These are phyloP conservation scores for Aspergillus puulaauensis DNA, from an alignment of 2,329 filamentous ascomycete genomes.

Conservation along the genomic window DNA sequence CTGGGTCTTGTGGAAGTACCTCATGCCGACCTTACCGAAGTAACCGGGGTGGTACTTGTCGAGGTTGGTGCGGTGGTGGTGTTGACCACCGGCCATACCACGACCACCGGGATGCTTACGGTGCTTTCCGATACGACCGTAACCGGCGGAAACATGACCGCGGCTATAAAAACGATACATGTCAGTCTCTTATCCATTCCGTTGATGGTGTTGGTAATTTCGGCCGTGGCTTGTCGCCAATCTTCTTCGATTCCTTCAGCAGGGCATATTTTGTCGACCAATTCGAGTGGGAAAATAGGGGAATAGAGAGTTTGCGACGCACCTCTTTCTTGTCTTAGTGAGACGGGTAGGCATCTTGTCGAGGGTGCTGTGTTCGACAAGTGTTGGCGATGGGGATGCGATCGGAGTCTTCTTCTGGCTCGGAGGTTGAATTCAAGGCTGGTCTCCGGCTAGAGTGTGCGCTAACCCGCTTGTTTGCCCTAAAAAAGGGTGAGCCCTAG, in stretches of 20 bases:
- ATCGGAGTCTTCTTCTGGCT: constrained; percentile 29
- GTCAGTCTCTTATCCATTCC: constrained; percentile 15
- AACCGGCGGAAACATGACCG: constrained; percentile 96
- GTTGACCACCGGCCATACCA: constrained; percentile 96
- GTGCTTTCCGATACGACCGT: constrained; percentile 99
- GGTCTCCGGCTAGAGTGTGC: constrained; percentile 35
- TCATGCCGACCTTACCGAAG: constrained; percentile 96
- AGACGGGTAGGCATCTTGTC: constrained; percentile 54
- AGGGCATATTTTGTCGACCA: not conserved
- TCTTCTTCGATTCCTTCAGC: not conserved
- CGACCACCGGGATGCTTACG: constrained; percentile 82
- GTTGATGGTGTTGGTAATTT: not conserved
- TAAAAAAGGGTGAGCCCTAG: constrained; percentile 27
- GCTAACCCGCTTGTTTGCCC: constrained; percentile 40
- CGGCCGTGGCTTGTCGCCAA: not conserved
- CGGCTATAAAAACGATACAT: constrained; percentile 57
- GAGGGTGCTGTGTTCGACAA: constrained; percentile 42
- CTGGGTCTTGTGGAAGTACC: constrained; percentile 93
- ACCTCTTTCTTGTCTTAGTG: constrained; percentile 51
- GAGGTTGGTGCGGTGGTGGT: constrained; percentile 94
- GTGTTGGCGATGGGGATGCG: constrained; percentile 37
- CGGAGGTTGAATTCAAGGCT: constrained; percentile 39
- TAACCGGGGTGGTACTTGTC: constrained; percentile 98
- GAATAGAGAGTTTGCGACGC: constrained; percentile 33
- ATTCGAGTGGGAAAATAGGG: constrained; percentile 16